Base-by-base conservation (phyloP, 2,329 filamentous ascomycete species). In the Xylariaceae sp. region DNA sequence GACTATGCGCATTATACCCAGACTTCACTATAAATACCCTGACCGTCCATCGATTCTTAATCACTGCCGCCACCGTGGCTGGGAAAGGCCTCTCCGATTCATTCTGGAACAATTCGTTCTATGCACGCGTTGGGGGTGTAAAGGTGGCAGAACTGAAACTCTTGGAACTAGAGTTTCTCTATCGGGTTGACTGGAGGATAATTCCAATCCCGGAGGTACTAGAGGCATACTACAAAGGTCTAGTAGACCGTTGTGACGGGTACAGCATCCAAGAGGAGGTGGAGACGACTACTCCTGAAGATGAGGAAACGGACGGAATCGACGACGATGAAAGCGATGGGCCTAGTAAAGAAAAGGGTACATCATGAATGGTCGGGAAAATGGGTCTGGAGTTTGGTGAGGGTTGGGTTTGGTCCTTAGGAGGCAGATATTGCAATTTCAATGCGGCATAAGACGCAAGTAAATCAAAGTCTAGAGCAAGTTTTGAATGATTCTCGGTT, bases 31-130 rank as follows among this genome's bases (percentile, higher is more conserved):
- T 99, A 66, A 96, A 93, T 72, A 96, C 92, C 43, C 81, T 99
- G 17, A 99, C 95, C 0, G 94, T 99, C 3, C 95, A 99, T 77
- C 92, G 95, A 7, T 99, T 98, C 70, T 83, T 99, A 8, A 99
- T 99, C 65, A 95, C 94, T 1, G 92, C 93, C 17, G 94, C 93
- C 8, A 97, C 95, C 0, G 95, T 99, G 4, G 95, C 94, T 6
- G 92, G 93, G 54, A 99, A 99, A 75, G 95, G 95, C 1, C 82
- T 99, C 11, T 97, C 92, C 28, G 95, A 99, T 74, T 92, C 90
- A 26, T 99, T 99, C 73, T 97, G 95, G 92, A 98, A 96, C 61
- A 99, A 99, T 75, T 91, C 91, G 24, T 96, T 94, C 1, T 99
- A 99, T 72, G 93, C 95, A 33, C 84, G 92, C 53, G 93, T 99